Base-by-base conservation (phyloP, 2,329 filamentous ascomycete species). In the Ascochyta rabiei region DNA sequence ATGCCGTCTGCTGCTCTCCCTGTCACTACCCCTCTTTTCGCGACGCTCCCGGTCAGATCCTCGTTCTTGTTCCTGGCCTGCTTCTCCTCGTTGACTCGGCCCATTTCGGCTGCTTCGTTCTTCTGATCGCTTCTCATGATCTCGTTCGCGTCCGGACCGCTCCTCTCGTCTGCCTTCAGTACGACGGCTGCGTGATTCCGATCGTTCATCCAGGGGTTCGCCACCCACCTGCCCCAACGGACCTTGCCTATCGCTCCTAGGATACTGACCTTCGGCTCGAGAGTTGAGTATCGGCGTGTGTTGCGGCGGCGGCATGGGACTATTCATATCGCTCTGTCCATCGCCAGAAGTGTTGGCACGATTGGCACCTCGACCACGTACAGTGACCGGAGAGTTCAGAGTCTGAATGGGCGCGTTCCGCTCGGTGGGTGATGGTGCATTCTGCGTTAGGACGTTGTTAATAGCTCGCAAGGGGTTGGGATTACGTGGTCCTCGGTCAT, bases 281-380 rank as follows among this genome's bases (percentile, higher is more conserved):
- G 61, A 44, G 19, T 62, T 67, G 3, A 67, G 64, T 16, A 64
- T 70, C 13, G 61, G 59, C 9, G 55, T 53, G 39, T 71, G 67
- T 6, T 66, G 64, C n/a, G 59, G 64, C 21, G 68, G 62, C 33
- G 60, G 62, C 61, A 64, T 66, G 2, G 63, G 61, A 44, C 59
- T 61, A 26, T 56, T 43, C 41, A 57, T 65, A 9, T 47, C 62
- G 35, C 59, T 55, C 24, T 56, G 41, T 33, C 54, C 46, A 3
- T 69, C 65, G 9, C 54, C 37, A 10, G 61, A 57, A 6, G 64
- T 66, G 21, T 62, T 69, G 15, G 66, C 67, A 18, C 69, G 67
- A 48, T 50, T 65, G 7, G 67, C 66, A 45, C 69, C 69, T 19
- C 72, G 70, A 41, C 69, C 69, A 34, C 72, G 71, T 23, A 73